Base-by-base conservation (phyloP, 345 rosid species). In the Linum lewisii region DNA sequence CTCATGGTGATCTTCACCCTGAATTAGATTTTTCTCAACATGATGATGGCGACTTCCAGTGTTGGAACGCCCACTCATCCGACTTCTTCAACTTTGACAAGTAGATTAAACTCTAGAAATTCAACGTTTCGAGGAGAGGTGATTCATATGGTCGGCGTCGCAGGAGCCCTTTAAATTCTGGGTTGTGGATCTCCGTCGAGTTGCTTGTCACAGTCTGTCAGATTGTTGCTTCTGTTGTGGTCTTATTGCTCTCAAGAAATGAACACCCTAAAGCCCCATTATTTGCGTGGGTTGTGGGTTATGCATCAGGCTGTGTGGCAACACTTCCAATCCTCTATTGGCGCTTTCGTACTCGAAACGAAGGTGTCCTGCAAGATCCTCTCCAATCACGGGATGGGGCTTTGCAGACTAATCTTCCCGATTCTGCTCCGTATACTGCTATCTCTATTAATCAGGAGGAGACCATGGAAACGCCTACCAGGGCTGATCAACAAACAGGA, bases 251-350 rank as follows among this genome's bases (percentile, higher is more conserved):
- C 58, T 79, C 94, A 29, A 82, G 78, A 73, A 70, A 82, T 68
- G 96, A 89, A 79, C 81, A 81, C 49, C 96, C 94, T 6, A 74
- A 84, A 67, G 83, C 94, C 14, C 94, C 95, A 6, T 71, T 89
- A 61, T 84, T 84, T 73, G 77, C 81, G 3, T 89, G 97, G 94
- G 72, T 89, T 68, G 63, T 89, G 42, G 97, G 95, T 50, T 89
- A 89, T 76, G 87, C 94, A 21, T 79, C 78, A 67, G 94, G 94
- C 37, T 86, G 96, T 69, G 72, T 86, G 8, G 88, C 89, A 44
- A 84, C 82, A 16, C 88, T 89, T 60, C 96, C 96, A 52, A 68
- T 89, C 61, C 84, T 89, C 10, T 89, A 79, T 58, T 89, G 96
- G 87, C 88, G 87, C 60, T 89, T 76, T 54, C 76, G 69, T 57